These are phyloP conservation scores for Rhazya stricta DNA, from an alignment of 257 asterid genomes.

Conservation along the genomic window DNA sequence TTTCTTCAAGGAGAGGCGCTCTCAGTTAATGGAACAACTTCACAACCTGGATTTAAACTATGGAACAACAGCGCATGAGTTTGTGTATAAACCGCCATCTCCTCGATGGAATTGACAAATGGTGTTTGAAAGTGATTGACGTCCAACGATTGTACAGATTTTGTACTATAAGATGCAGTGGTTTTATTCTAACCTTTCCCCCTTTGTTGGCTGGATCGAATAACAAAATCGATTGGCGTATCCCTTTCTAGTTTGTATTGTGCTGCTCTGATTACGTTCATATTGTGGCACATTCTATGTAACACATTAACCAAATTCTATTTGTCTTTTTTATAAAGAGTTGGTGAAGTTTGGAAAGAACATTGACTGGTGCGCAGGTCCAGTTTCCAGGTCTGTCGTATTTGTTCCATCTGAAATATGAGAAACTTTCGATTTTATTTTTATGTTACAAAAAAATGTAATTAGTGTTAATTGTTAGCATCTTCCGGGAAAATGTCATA, in stretches of 20 bases:
- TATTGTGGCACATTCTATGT: neutral
- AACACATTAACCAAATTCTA: neutral
- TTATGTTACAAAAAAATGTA: too few relatives aligned
- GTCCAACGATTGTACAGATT: slow-evolving; percentile 39
- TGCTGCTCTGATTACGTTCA: neutral
- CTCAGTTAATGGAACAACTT: slow-evolving; percentile 98
- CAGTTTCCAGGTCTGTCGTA: neutral
- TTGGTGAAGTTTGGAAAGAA: slow-evolving; percentile 1
- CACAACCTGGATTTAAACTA: slow-evolving; percentile 71
- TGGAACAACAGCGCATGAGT: slow-evolving; percentile 59
- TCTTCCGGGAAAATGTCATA: too few relatives aligned
- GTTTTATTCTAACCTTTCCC: neutral
- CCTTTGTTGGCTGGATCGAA: neutral
- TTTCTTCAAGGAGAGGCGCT: slow-evolving; percentile 90
- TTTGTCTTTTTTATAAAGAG: neutral
- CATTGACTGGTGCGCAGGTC: neutral
- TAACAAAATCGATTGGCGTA: neutral
- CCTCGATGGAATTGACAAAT: slow-evolving; percentile 73
- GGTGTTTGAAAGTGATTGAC: slow-evolving; percentile 14
- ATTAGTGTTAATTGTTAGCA: too few relatives aligned
- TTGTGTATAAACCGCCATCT: slow-evolving; percentile 61
- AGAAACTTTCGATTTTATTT: neutral
- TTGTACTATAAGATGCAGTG: slow-evolving; percentile 9
- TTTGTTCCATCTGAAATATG: neutral
- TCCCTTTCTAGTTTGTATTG: neutral